Evolutionary conservation across 495 filamentous ascomycete genomes (phyloP).

Genomic region (Amorphotheca resinae): DNA sequence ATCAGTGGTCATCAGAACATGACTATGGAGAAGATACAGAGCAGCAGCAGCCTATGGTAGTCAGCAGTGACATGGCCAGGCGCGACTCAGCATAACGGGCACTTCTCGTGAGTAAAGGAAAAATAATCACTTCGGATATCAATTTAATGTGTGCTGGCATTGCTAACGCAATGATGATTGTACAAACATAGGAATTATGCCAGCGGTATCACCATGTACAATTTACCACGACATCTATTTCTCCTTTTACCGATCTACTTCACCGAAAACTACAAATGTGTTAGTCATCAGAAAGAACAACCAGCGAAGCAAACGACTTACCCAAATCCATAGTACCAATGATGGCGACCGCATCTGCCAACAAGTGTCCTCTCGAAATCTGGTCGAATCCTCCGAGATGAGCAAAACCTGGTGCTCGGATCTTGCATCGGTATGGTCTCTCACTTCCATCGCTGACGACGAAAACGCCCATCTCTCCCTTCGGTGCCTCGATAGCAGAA

Average conservation of each 20-base stretch:
- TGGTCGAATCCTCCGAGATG: conserved; percentile 94
- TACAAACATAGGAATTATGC: conserved; percentile 19
- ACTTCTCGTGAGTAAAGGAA: conserved; percentile 2
- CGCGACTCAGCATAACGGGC: background rate
- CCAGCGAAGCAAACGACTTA: conserved; percentile 17
- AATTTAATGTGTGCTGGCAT: conserved; percentile 8
- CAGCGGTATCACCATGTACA: conserved; percentile 13
- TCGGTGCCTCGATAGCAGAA: conserved; percentile 92
- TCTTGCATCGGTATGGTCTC: conserved; percentile 94
- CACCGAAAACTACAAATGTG: conserved; percentile 40
- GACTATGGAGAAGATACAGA: background rate
- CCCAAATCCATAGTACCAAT: conserved; percentile 90
- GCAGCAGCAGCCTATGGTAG: conserved; percentile 3
- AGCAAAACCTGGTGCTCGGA: conserved; percentile 91
- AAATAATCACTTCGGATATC: conserved; percentile 1
- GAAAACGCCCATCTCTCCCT: conserved; percentile 98
- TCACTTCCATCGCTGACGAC: conserved; percentile 95
- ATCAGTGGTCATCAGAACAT: background rate
- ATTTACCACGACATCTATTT: conserved; percentile 3
- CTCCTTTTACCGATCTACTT: conserved; percentile 47
- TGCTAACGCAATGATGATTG: conserved; percentile 16
- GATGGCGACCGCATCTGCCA: conserved; percentile 94
- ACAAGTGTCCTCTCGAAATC: conserved; percentile 75
- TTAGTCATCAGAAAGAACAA: background rate
- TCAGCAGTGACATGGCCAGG: conserved; percentile 13